Evolutionary conservation across 805 yeast genomes (phyloP), one percentile per base, ranked within the genome.

Genomic region (Zygotorulaspora chibaensis): DNA sequence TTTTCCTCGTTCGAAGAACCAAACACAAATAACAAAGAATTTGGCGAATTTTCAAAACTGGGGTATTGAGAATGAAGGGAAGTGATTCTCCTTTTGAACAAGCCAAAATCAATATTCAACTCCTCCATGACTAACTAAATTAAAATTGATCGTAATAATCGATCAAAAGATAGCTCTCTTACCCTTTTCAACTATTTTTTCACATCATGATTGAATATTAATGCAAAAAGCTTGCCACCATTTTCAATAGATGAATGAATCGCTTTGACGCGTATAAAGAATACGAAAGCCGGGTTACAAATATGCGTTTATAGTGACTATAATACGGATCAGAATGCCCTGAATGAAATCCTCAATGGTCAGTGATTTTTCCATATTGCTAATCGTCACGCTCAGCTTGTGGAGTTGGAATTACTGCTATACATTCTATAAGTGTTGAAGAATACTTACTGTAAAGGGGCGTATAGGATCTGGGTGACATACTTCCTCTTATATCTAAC

Each of bases 1-100:
- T 88, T 85, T 53, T 85, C 91, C 49, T 86, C 93, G 61, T 87
- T 89, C 36, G 87, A 73, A 7, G 95, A 85, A 10, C 97, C 98
- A 38, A 85, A 83, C 11, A 87, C 79, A 38, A 87, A 77, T 49
- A 88, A 58, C 27, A 84, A 53, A 8, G 83, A 75, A 38, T 73
- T 54, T 44, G 70, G 70, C 11, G 61, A 50, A n/a, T 56, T 52
- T 36, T 62, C 66, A 50, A 64, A 66, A 5, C 48, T 48, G 9
- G 53, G 34, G 38, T 54, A 63, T 16, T 55, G 50, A 7, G 57
- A 42, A 44, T 64, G 65, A 13, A 66, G 51, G 18, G 55, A 40
- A 23, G 52, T 44, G n/a, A 61, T 47, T 47, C 70, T 61, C 20
- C 56, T 49, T 35, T 59, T 58, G 20, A 65, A 55, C n/a, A 51